A percentile compares a stretch with the other conserved stretches of the same genome.
Evolutionary conservation across 2,329 filamentous ascomycete species (phyloP).

Genomic region (Penicillium rolfsii): DNA sequence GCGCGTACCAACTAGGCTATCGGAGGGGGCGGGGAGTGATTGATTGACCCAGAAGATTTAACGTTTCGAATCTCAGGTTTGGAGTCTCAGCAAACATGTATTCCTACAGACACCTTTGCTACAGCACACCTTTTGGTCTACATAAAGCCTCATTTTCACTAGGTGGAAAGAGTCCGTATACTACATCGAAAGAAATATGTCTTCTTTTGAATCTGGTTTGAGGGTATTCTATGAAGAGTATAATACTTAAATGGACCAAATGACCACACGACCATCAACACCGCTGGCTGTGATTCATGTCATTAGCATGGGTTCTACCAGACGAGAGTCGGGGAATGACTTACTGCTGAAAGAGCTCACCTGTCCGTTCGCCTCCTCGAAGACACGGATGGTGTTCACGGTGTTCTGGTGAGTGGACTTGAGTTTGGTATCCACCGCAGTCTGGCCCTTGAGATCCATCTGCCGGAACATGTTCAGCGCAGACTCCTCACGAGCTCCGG

Average conservation of each 20-base stretch:
- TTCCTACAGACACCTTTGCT: too few relatives aligned
- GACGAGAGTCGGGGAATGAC: slow-evolving; percentile 36
- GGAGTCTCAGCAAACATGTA: too few relatives aligned
- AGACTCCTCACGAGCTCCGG: slow-evolving; percentile 76
- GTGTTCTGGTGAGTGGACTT: slow-evolving; percentile 98
- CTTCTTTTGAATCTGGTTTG: background rate
- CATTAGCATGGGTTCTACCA: slow-evolving; percentile 22
- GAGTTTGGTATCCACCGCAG: slow-evolving; percentile 87
- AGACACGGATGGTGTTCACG: slow-evolving; percentile 80
- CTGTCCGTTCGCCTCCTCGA: slow-evolving; percentile 65
- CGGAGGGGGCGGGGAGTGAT: too few relatives aligned
- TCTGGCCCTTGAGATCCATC: slow-evolving; percentile 97
- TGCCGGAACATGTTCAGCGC: slow-evolving; percentile 97
- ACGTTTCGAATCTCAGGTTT: too few relatives aligned
- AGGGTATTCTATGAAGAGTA: background rate
- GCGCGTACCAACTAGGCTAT: too few relatives aligned
- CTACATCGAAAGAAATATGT: background rate
- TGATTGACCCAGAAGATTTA: too few relatives aligned
- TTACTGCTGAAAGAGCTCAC: slow-evolving; percentile 86
- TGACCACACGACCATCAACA: slow-evolving; percentile 79
- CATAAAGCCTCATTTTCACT: background rate
- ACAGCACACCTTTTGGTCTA: background rate
- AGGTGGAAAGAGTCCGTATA: background rate
- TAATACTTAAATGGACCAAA: slow-evolving; percentile 66
- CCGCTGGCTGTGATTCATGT: slow-evolving; percentile 66